These are phyloP conservation scores for Globisporangium polare DNA, from an alignment of 352 stramenopile species.

Conservation along the genomic window DNA sequence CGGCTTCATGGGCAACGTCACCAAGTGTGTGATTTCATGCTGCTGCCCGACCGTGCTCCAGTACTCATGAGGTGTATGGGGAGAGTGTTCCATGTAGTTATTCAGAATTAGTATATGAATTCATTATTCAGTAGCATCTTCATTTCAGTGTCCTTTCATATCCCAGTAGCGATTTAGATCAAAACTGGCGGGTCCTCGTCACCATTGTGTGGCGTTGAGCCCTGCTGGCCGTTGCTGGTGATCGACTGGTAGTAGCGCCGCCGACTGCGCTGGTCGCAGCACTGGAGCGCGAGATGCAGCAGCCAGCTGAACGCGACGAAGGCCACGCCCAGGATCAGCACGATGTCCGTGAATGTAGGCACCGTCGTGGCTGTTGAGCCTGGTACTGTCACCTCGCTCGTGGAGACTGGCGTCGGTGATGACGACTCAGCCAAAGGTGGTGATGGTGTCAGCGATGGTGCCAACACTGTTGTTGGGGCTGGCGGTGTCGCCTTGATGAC, in stretches of 20 bases:
- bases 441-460: too few species aligned
- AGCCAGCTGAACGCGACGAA: slow-evolving; percentile 7
- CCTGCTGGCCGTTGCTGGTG: not conserved
- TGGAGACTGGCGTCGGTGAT: not conserved
- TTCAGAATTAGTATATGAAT: not conserved
- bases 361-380: not conserved
- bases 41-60: slow-evolving; percentile 9
- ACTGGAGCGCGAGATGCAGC: not conserved
- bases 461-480: not conserved
- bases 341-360: not conserved
- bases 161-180: not conserved
- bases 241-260: slow-evolving; percentile 1
- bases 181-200: slow-evolving; percentile 1
- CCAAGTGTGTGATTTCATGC: slow-evolving; percentile 14
- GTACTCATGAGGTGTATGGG: slow-evolving; percentile 5
- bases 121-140: slow-evolving; percentile 4
- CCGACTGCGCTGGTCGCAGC: slow-evolving; percentile 2
- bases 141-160: not conserved
- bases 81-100: too few species aligned
- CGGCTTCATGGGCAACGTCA: slow-evolving; percentile 13
- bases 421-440: too few species aligned
- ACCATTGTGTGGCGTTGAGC: not conserved
- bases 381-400: not conserved
- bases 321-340: not conserved
- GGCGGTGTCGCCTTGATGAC: not conserved